Base-by-base conservation (phyloP, 768 basidiomycete genomes). In the Kwoniella europaea region DNA sequence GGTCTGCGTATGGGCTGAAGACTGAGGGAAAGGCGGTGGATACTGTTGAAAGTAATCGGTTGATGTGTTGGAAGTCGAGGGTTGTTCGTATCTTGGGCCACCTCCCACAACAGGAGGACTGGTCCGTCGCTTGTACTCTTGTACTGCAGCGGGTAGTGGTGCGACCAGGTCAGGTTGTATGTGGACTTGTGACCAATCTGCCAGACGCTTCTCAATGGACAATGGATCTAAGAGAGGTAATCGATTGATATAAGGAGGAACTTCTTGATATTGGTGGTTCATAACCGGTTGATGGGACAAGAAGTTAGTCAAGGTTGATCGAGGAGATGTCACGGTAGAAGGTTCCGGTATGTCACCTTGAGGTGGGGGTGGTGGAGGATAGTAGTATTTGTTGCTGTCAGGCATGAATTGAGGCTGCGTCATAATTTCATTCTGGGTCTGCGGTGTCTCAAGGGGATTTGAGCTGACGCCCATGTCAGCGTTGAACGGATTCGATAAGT, bases 101-200 rank as follows among this genome's bases (percentile, higher is more conserved):
- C 27, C 57, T 27, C 57, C 57, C 12, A 41, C 10, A 0, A 41
- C 16, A 10, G 24, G n/a, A 54, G 52, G 53, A 15, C 16, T 54
- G 18, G 15, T 29, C 6, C 35, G 63, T 12, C 65, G 57, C 42
- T 66, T 63, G 22, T 69, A 55, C 7, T 64, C 13, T 29, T 54
- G 52, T 18, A 64, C 53, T 46, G 52, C 16, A 54, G 61, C 56
- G 16, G 72, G 70, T 10, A 67, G 50, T 35, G 75, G 75, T 3
- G 75, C 72, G 12, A 76, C 75, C 20, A 76, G 63, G 60, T 76
- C 75, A 16, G 75, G 75, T 20, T 69, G 70, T 42, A 76, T 74
- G 18, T 71, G 61, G 5, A 65, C 58, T 43, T 69, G 67, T 15
- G 60, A 64, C 29, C 50, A 69, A 56, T 76, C 75, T 10, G 69